phyloP scores from a whole-genome alignment of 129 eudicot genomes.

The Lonicera japonica region DNA sequence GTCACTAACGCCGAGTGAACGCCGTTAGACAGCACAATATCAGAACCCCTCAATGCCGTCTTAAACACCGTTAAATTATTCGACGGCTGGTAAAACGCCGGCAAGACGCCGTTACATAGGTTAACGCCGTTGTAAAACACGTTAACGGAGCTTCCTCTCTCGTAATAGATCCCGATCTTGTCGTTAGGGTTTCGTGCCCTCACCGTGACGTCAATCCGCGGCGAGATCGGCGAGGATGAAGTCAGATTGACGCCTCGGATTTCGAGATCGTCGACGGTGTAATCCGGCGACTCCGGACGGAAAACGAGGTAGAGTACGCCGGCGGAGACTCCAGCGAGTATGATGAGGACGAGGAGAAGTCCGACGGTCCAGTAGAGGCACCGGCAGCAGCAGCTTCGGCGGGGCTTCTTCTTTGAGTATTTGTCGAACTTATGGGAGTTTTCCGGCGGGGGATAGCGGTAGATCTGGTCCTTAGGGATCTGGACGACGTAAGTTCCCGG shows the following conservation, averaged over 20 bases:
- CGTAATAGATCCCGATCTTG: conserved; percentile 49
- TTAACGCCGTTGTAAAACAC: conserved; percentile 37
- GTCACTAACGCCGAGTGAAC: conserved; percentile 36
- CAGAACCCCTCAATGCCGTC: conserved; percentile 47
- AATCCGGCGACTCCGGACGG: conserved; percentile 54
- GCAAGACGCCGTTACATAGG: conserved; percentile 49
- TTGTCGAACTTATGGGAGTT: conserved; percentile 34
- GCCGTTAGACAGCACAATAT: conserved; percentile 35
- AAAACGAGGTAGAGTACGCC: conserved; percentile 51
- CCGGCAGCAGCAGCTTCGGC: conserved; percentile 43
- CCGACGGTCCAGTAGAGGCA: conserved; percentile 43
- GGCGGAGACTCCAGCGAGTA: conserved; percentile 39
- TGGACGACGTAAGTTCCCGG: conserved; percentile 68
- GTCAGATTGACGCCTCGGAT: conserved; percentile 49
- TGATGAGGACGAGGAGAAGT: conserved; percentile 26
- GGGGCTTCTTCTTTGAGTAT: conserved; percentile 25
- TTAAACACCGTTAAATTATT: conserved; percentile 54
- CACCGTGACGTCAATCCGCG: conserved; percentile 45
- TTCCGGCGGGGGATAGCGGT: conserved; percentile 72
- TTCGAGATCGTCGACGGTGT: conserved; percentile 35
- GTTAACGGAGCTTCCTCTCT: conserved; percentile 37
- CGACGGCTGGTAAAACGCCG: conserved; percentile 53
- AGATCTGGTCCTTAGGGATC: conserved; percentile 72
- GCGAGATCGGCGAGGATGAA: conserved; percentile 36
- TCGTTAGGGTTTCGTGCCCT: conserved; percentile 51